Percentiles rank a stretch among this genome's conserved stretches.
Conservation (phyloP, 108 stramenopile species). For the Stephanodiscus minutulus region DNA sequence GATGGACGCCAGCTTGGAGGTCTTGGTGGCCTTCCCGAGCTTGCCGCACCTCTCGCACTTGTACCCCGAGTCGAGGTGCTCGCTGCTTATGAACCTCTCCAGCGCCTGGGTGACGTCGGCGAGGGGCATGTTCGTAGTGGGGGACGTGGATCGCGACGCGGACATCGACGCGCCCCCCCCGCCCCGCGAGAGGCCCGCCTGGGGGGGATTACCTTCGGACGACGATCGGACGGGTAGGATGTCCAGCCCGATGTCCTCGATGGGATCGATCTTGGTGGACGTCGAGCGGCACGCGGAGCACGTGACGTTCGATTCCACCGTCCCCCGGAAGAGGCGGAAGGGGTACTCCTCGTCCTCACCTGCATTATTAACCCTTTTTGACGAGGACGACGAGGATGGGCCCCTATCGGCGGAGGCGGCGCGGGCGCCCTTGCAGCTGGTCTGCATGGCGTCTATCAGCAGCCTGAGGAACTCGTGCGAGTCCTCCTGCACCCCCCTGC, state of each 20-base stretch:
- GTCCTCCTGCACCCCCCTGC: slow-evolving; percentile 95
- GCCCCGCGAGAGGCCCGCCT: background rate
- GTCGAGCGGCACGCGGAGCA: slow-evolving; percentile 69
- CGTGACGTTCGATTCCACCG: slow-evolving; percentile 81
- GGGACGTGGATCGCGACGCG: slow-evolving; percentile 41
- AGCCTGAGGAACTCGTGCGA: slow-evolving; percentile 97
- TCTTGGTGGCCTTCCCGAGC: slow-evolving; percentile 83
- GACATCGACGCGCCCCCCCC: slow-evolving; percentile 12
- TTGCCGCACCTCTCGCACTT: slow-evolving; percentile 89
- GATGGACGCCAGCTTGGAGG: slow-evolving; percentile 77
- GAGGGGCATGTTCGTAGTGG: slow-evolving; percentile 42
- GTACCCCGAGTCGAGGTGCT: slow-evolving; percentile 83
- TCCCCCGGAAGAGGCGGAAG: slow-evolving; percentile 86
- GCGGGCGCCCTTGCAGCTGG: slow-evolving; percentile 72
- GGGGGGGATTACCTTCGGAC: background rate
- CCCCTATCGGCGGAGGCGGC: background rate
- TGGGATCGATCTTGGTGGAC: slow-evolving; percentile 81
- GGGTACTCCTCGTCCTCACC: slow-evolving; percentile 73
- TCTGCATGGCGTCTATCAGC: slow-evolving; percentile 94
- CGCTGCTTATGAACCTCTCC: slow-evolving; percentile 71
- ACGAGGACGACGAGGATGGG: background rate
- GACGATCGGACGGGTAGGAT: slow-evolving; percentile 48
- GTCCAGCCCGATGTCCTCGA: slow-evolving; percentile 91
- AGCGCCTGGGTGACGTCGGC: slow-evolving; percentile 71
- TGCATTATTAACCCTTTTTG: background rate